Conservation (phyloP, 1,139 yeast species). For the Geotrichum armillariae region DNA sequence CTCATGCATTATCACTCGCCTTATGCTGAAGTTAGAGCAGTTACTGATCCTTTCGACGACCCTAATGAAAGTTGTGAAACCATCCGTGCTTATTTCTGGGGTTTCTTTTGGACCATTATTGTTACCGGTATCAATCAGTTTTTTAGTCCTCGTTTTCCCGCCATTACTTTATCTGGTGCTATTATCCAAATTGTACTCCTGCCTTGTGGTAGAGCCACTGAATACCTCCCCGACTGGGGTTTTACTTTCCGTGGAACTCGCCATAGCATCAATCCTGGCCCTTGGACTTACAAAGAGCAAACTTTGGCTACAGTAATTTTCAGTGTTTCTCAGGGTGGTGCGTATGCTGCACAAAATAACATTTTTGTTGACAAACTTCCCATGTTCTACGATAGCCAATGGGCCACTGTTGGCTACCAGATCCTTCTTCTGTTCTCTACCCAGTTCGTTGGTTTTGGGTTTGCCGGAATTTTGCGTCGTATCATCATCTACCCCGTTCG, state of each 20-base stretch:
- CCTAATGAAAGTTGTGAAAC: slow-evolving; percentile 48
- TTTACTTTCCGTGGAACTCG: slow-evolving; percentile 43
- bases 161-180: slow-evolving; percentile 46
- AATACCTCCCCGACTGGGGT: slow-evolving; percentile 49
- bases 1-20: slow-evolving; percentile 48
- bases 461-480: slow-evolving; percentile 54
- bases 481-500: slow-evolving; percentile 52
- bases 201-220: slow-evolving; percentile 49
- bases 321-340: slow-evolving; percentile 26
- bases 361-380: slow-evolving; percentile 42
- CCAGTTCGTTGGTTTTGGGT: slow-evolving; percentile 54
- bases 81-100: slow-evolving; percentile 53
- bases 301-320: slow-evolving; percentile 50
- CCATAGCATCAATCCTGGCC: slow-evolving; percentile 54
- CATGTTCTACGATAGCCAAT: slow-evolving; percentile 39
- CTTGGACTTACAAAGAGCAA: slow-evolving; percentile 70
- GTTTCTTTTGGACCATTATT: slow-evolving; percentile 54
- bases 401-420: slow-evolving; percentile 48
- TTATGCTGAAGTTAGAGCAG: slow-evolving; percentile 52
- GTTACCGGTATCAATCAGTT: slow-evolving; percentile 60
- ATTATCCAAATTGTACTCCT: slow-evolving; percentile 57
- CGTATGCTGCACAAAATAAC: slow-evolving; percentile 43
- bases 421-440: slow-evolving; percentile 46
- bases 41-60: slow-evolving; percentile 49
- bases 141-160: slow-evolving; percentile 55